Base-by-base conservation (phyloP, 768 basidiomycete species). In the Trametes coccinea region DNA sequence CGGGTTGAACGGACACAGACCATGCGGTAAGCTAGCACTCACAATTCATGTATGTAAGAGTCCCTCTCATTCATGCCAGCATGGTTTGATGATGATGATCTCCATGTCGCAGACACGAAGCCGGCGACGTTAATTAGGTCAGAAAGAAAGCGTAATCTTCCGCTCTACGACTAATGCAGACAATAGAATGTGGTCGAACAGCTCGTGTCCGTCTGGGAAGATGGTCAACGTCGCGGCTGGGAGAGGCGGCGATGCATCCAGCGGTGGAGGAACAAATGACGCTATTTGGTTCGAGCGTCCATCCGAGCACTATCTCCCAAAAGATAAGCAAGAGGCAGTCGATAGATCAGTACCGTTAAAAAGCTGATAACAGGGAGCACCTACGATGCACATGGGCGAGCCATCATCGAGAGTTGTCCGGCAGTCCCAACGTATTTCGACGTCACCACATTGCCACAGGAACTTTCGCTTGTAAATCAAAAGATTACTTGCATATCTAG, bases 351-450 rank as follows among this genome's bases (percentile, higher is more conserved):
- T 43, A 16, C 5, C 55, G 56, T 11, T 37, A 40, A 55, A 57
- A 34, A 59, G n/a, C 31, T 57, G 54, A 34, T 58, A 50, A 40
- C n/a, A 34, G n/a, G 30, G 47, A 37, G 48, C 29, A 74, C 79
- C 49, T 51, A 79, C 79, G 54, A 82, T 76, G 67, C 79, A 81
- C 75, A 80, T 74, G 0, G 78, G 78, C 0, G 78, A 80, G 16
- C 81, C 80, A 55, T 82, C 80, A 34, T 80, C 78, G 2, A 80
- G 71, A 0, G 71, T 74, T 2, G 72, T 71, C 0, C 78, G 75
- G 65, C 80, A 81, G 60, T 82, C 80, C 81, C 81, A 82, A 30
- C 75, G 77, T 3, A 82, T 57, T 6, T 71, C 63, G n/a, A 76
- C 70, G 13, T 71, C 67, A 16, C 65, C 69, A 47, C 77, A 72